Evolutionary conservation across 768 basidiomycete species (phyloP), one percentile per base, ranked within the genome.

Genomic region (Flagelloscypha sp.): DNA sequence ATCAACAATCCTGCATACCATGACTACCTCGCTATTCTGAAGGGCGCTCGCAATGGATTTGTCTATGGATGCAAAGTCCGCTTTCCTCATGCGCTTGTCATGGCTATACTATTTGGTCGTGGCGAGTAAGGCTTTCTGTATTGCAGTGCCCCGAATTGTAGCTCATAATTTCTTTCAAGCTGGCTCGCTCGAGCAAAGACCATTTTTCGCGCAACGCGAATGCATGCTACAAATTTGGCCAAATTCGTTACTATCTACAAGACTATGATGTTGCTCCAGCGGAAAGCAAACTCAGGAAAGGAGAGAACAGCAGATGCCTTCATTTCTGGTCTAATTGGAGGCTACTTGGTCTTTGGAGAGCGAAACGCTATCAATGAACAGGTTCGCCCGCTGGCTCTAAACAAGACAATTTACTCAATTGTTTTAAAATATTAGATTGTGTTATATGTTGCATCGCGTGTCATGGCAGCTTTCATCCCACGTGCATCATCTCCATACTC

Each of bases 191-290:
- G 88, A 16, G 47, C 74, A 16, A 64, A 60, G 32, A 58, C 71
- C 38, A 89, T 99, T 42, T 84, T 75, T 55, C 72, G 72, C 21
- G 82, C 93, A 10, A 97, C 95, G 3, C 84, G 76, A 53, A 83
- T 87, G 36, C 94, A 98, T 58, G 87, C 92, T 8, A 53, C 83
- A 43, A 95, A 93, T 55, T 76, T 99, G 19, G 88, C 89, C 27
- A 85, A 86, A 59, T 99, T 97, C 52, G 95, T 95, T 22, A 73
- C 90, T 8, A 55, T 95, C 28, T 98, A 97, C 79, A 99, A 98
- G 68, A 61, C 75, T 6, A 56, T 88, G 27, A 58, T 98, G 35
- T 62, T 98, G 22, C 43, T 94, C 10, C 95, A 98, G 66, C 77
- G 72, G 59, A 85, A 74, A 55, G 50, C 66, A 24, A 89, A 88